Evolutionary conservation across 73 alveolate species (phyloP), one percentile per base, ranked within the genome.

Genomic region (Symbiodinium pilosum): DNA sequence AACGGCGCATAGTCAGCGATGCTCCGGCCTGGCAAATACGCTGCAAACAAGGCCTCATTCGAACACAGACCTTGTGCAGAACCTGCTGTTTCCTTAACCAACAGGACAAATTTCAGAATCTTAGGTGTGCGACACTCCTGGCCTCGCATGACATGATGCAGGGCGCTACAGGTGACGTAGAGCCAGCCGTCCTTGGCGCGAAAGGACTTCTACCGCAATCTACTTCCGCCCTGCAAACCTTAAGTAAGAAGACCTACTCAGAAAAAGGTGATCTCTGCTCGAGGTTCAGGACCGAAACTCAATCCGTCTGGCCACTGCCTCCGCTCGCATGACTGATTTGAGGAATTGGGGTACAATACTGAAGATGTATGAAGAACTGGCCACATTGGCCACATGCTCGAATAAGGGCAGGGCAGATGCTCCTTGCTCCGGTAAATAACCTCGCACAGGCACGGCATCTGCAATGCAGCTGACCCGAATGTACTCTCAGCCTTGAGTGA

Each of bases 261-360:
- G n/a, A n/a, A n/a, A n/a, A n/a, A n/a, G n/a, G n/a, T n/a, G n/a
- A n/a, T n/a, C 26, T 54, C 30, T 54, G 73, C 73, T n/a, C 73
- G 26, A 54, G 73, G 73, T 54, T 54, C 73, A 30, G 73, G 73
- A 54, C 73, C 73, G 26, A 54, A 54, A 30, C 34, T 14, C 26
- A 54, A 54, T n/a, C 73, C 73, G 26, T 54, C 73, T 16, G 73
- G 73, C 73, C 73, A 54, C 73, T 54, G 73, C 73, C 73, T 54
- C 2, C 26, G 73, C n/a, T n/a, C n/a, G n/a, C n/a, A n/a, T n/a
- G n/a, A n/a, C n/a, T n/a, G n/a, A n/a, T n/a, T n/a, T n/a, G n/a
- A n/a, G n/a, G n/a, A n/a, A n/a, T n/a, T n/a, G n/a, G n/a, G n/a
- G n/a, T n/a, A n/a, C n/a, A n/a, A n/a, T n/a, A n/a, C n/a, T n/a